Percentiles rank a stretch among this genome's conserved stretches.
phyloP scores from a whole-genome alignment of 1,139 yeast species.

The Kurtzmaniella quercitrusa region DNA sequence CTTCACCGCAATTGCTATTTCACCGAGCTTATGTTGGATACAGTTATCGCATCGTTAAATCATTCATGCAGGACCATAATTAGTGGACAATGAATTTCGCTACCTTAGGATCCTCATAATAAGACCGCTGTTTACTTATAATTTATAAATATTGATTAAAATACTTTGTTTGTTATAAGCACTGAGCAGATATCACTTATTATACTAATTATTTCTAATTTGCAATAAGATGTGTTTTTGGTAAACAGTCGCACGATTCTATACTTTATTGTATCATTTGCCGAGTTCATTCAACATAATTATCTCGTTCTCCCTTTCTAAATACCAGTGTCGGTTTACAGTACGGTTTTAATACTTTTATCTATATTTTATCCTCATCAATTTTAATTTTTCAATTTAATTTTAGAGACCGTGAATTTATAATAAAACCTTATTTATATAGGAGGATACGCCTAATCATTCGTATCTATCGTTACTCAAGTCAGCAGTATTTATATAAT shows the following conservation, averaged over 20 bases:
- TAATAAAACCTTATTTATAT: slow-evolving; percentile 8
- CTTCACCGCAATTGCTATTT: too few relatives aligned
- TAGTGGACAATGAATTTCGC: background rate
- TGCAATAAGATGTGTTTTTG: slow-evolving; percentile 8
- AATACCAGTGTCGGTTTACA: slow-evolving; percentile 11
- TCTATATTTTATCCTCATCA: slow-evolving; percentile 9
- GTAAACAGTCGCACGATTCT: slow-evolving; percentile 10
- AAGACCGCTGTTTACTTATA: slow-evolving; percentile 6
- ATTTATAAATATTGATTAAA: slow-evolving; percentile 5
- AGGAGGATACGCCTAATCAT: slow-evolving; percentile 7
- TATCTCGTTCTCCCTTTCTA: slow-evolving; percentile 5
- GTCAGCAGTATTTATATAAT: slow-evolving; percentile 9
- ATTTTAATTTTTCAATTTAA: slow-evolving; percentile 3
- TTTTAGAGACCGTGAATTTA: slow-evolving; percentile 10
- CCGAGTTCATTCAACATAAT: slow-evolving; percentile 7
- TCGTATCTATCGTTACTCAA: slow-evolving; percentile 10
- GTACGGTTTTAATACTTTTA: slow-evolving; percentile 2
- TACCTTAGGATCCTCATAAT: slow-evolving; percentile 1
- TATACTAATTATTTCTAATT: slow-evolving; percentile 5
- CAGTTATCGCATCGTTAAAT: too few relatives aligned
- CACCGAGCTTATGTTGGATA: too few relatives aligned
- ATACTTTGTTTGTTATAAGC: slow-evolving; percentile 10
- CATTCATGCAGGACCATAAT: too few relatives aligned
- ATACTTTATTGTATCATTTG: background rate
- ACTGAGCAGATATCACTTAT: slow-evolving; percentile 9